Percentiles rank a stretch among this genome's conserved stretches.
phyloP scores from a whole-genome alignment of 345 rosid genomes.

The Acer negundo region DNA sequence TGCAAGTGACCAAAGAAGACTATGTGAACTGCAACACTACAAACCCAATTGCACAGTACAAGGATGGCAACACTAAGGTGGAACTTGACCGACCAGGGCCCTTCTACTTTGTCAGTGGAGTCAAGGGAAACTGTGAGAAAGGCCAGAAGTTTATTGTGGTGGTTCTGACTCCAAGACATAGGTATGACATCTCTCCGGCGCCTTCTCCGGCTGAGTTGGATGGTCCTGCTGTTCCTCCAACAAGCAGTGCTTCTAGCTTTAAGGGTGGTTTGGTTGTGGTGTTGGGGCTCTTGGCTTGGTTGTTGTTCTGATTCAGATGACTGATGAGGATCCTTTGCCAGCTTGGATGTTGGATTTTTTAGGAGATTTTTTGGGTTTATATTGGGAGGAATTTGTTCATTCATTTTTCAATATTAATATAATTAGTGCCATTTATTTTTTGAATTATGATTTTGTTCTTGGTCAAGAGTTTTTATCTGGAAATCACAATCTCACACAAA shows the following conservation, averaged over 20 bases:
- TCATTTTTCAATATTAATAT: not conserved
- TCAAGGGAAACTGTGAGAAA: conserved; percentile 65
- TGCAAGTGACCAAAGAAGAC: conserved; percentile 63
- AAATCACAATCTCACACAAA: not conserved
- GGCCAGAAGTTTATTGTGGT: conserved; percentile 76
- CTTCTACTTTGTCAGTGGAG: conserved; percentile 81
- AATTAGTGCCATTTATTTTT: not conserved
- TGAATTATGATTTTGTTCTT: not conserved
- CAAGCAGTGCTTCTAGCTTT: conserved; percentile 42
- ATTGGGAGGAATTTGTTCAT: not conserved
- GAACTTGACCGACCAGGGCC: conserved; percentile 62
- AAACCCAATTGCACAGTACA: conserved; percentile 56
- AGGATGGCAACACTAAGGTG: conserved; percentile 71
- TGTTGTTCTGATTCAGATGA: conserved; percentile 28
- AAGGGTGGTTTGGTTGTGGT: conserved; percentile 22
- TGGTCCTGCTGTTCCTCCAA: conserved; percentile 67
- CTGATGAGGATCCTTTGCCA: too few relatives aligned
- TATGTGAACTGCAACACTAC: conserved; percentile 64
- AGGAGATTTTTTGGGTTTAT: not conserved
- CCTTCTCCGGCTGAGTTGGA: conserved; percentile 63
- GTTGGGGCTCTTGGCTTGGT: conserved; percentile 25
- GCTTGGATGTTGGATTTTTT: not conserved
- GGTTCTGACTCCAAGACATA: conserved; percentile 48
- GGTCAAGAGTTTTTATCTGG: not conserved
- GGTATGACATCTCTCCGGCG: conserved; percentile 56